Evolutionary conservation across 2,329 filamentous ascomycete species (phyloP).

Genomic region (Alternaria gaisen): DNA sequence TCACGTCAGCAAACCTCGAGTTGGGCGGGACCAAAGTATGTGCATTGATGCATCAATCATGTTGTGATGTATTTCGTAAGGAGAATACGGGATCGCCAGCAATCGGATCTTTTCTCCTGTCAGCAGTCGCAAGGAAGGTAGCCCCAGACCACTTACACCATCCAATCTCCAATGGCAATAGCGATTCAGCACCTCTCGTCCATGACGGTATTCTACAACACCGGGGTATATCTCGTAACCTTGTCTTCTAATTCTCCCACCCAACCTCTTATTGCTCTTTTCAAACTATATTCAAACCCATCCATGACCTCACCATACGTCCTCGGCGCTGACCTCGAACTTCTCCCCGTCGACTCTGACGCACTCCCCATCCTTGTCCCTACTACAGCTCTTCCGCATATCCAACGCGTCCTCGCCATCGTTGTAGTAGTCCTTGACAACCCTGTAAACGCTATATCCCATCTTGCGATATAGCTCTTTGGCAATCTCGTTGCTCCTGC

Average conservation of each 20-base stretch:
- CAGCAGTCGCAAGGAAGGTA: not conserved
- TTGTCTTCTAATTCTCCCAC: not conserved
- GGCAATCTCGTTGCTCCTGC: slow-evolving; percentile 85
- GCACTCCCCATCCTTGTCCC: slow-evolving; percentile 79
- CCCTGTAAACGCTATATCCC: slow-evolving; percentile 87
- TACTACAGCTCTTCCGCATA: slow-evolving; percentile 90
- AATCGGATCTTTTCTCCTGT: not conserved
- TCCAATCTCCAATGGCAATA: not conserved
- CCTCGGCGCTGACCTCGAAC: slow-evolving; percentile 78
- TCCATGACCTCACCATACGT: slow-evolving; percentile 73
- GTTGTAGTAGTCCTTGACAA: slow-evolving; percentile 91
- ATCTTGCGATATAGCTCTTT: slow-evolving; percentile 89
- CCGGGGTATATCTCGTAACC: not conserved
- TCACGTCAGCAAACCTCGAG: not conserved
- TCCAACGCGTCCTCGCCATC: slow-evolving; percentile 96
- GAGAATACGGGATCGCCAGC: not conserved
- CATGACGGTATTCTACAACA: not conserved
- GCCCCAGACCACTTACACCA: not conserved
- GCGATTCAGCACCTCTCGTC: not conserved
- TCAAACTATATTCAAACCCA: not conserved
- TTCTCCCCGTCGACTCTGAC: slow-evolving; percentile 82
- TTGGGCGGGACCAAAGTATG: not conserved
- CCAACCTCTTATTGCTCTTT: not conserved
- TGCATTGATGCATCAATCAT: accelerated
- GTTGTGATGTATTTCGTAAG: not conserved